Percentiles rank a stretch among this genome's conserved stretches.
These are phyloP conservation scores for Kwoniella heveanensis DNA, from an alignment of 768 basidiomycete species.

Conservation along the genomic window DNA sequence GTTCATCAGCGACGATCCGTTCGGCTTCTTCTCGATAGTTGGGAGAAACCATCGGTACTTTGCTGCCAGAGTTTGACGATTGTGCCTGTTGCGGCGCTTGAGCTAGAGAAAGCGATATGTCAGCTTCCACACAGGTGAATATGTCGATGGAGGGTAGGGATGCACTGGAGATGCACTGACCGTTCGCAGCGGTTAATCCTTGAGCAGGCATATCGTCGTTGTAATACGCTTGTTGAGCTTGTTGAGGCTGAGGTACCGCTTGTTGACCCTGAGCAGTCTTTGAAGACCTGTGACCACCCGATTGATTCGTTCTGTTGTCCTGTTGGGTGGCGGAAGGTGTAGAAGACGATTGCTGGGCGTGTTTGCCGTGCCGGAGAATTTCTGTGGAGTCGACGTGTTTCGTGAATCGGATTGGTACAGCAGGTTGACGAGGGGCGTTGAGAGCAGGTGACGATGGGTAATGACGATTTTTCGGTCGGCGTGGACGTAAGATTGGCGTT, in stretches of 20 bases:
- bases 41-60: slow-evolving; percentile 48
- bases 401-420: slow-evolving; percentile 3
- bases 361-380: slow-evolving; percentile 79
- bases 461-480: slow-evolving; percentile 37
- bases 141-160: too few species aligned
- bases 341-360: slow-evolving; percentile 56
- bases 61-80: slow-evolving; percentile 44
- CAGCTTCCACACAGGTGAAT: too few species aligned
- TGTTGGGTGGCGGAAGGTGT: slow-evolving; percentile 24
- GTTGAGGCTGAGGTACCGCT: slow-evolving; percentile 34
- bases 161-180: slow-evolving; percentile 31
- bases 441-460: slow-evolving; percentile 20
- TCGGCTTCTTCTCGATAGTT: slow-evolving; percentile 61
- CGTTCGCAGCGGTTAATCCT: slow-evolving; percentile 44
- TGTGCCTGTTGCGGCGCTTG: slow-evolving; percentile 40
- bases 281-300: slow-evolving; percentile 54
- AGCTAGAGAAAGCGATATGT: slow-evolving; percentile 16
- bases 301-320: slow-evolving; percentile 46
- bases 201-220: slow-evolving; percentile 57
- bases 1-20: slow-evolving; percentile 73
- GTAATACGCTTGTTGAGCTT: slow-evolving; percentile 43
- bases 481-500: slow-evolving; percentile 3
- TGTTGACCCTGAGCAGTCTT: slow-evolving; percentile 41
- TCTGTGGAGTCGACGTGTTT: slow-evolving; percentile 58
- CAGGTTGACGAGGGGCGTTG: slow-evolving; percentile 7